phyloP scores from a whole-genome alignment of 2,329 filamentous ascomycete genomes.

The Aaosphaeria arxii region DNA sequence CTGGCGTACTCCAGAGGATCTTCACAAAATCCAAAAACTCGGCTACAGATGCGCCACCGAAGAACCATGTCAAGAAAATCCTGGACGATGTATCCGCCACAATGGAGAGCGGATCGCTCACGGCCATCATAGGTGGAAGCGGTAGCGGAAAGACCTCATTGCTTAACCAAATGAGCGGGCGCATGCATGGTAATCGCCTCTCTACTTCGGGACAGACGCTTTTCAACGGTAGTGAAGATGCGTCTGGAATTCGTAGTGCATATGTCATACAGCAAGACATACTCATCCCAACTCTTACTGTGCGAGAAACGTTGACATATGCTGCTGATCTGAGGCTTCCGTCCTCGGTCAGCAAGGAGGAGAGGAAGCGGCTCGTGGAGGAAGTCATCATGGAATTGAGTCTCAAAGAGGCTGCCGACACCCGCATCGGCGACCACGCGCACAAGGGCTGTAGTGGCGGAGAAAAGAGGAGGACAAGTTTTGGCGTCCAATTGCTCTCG shows the following conservation, averaged over 20 bases:
- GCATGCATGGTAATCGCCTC: slow-evolving; percentile 58
- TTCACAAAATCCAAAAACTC: slow-evolving; percentile 23
- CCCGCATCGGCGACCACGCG: slow-evolving; percentile 66
- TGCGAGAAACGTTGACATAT: slow-evolving; percentile 71
- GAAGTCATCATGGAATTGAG: slow-evolving; percentile 74
- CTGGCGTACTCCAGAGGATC: slow-evolving; percentile 28
- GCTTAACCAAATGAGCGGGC: slow-evolving; percentile 68
- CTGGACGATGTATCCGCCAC: slow-evolving; percentile 63
- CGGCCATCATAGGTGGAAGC: slow-evolving; percentile 72
- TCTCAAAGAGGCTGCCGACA: slow-evolving; percentile 74
- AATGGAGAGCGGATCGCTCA: slow-evolving; percentile 64
- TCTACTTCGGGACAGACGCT: slow-evolving; percentile 52
- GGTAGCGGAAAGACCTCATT: slow-evolving; percentile 62
- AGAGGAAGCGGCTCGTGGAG: slow-evolving; percentile 65
- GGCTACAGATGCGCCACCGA: slow-evolving; percentile 8
- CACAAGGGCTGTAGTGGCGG: slow-evolving; percentile 77
- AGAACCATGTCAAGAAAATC: slow-evolving; percentile 47
- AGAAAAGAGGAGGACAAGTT: slow-evolving; percentile 73
- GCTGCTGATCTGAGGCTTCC: slow-evolving; percentile 70
- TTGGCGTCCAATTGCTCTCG: slow-evolving; percentile 74
- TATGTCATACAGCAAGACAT: slow-evolving; percentile 79
- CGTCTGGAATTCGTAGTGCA: slow-evolving; percentile 55
- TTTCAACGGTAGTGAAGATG: slow-evolving; percentile 59
- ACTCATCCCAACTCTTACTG: slow-evolving; percentile 69
- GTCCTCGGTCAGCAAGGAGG: slow-evolving; percentile 56